These are phyloP conservation scores for Exsudoporus floridanus DNA, from an alignment of 1,284 basidiomycete genomes.

Conservation along the genomic window DNA sequence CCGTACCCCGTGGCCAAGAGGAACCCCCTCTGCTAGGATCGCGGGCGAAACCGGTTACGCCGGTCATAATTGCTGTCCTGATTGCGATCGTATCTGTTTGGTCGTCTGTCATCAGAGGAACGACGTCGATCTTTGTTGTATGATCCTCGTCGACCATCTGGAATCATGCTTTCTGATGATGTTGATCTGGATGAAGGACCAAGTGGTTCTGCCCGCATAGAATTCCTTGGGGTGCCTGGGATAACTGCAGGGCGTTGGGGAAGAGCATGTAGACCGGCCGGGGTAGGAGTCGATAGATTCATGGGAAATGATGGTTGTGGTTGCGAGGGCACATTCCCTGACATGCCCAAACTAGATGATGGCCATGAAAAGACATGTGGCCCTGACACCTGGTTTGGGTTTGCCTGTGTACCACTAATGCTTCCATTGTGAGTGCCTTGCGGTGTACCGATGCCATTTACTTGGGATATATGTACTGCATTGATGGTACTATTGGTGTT, in stretches of 20 bases:
- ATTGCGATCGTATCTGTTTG: constrained; percentile 4
- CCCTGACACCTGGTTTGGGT: background rate
- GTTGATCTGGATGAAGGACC: constrained; percentile 18
- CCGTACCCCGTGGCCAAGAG: background rate
- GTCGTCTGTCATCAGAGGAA: constrained; percentile 18
- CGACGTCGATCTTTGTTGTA: constrained; percentile 14
- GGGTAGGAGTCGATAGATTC: background rate
- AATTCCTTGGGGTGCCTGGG: constrained; percentile 3
- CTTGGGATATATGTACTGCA: background rate
- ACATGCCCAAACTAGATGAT: constrained; percentile 1
- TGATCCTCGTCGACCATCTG: constrained; percentile 22
- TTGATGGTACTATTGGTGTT: background rate
- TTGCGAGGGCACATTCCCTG: constrained; percentile 7
- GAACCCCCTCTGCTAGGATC: background rate
- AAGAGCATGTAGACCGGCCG: constrained; percentile 8
- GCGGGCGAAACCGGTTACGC: constrained; percentile 9
- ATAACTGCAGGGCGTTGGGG: constrained; percentile 17
- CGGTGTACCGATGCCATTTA: constrained; percentile 6
- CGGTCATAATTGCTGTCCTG: constrained; percentile 7
- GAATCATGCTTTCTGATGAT: constrained; percentile 15
- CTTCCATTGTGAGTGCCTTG: constrained; percentile 5
- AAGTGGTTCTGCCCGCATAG: constrained; percentile 23
- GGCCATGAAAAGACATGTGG: background rate
- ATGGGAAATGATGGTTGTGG: constrained; percentile 1
- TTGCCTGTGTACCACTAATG: background rate